These are phyloP conservation scores for Penicillium paneum DNA, from an alignment of 2,329 filamentous ascomycete genomes.

Conservation along the genomic window DNA sequence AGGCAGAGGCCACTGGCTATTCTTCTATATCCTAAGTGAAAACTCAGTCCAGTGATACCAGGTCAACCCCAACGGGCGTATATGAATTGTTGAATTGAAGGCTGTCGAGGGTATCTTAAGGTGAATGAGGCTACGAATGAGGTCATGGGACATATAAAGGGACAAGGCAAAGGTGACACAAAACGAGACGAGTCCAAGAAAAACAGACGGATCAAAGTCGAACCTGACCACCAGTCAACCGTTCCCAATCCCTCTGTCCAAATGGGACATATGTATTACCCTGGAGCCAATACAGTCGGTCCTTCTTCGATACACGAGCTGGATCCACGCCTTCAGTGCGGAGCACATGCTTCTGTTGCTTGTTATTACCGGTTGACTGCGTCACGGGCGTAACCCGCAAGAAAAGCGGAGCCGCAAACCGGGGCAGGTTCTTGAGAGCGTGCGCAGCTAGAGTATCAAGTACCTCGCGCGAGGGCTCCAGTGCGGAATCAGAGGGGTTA, in stretches of 20 bases:
- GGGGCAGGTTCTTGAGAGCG: conserved; percentile 58
- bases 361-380: conserved; percentile 77
- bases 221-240: conserved; percentile 63
- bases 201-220: conserved; percentile 55
- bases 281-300: conserved; percentile 64
- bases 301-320: conserved; percentile 33
- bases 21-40: background rate
- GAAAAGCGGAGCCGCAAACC: conserved; percentile 75
- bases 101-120: conserved; percentile 1
- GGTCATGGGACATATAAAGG: background rate
- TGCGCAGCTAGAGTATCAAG: conserved; percentile 63
- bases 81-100: background rate
- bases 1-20: no score
- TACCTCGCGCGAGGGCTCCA: conserved; percentile 38
- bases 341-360: conserved; percentile 77
- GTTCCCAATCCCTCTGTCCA: conserved; percentile 63
- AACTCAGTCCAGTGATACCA: background rate
- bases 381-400: conserved; percentile 63
- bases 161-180: background rate
- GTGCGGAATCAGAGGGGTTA: conserved; percentile 16
- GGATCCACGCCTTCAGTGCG: conserved; percentile 73
- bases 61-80: background rate
- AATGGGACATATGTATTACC: conserved; percentile 67
- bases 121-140: background rate
- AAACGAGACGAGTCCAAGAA: background rate